Evolutionary conservation across 768 basidiomycete species (phyloP), one percentile per base, ranked within the genome.

Genomic region (Serpula lacrymans): DNA sequence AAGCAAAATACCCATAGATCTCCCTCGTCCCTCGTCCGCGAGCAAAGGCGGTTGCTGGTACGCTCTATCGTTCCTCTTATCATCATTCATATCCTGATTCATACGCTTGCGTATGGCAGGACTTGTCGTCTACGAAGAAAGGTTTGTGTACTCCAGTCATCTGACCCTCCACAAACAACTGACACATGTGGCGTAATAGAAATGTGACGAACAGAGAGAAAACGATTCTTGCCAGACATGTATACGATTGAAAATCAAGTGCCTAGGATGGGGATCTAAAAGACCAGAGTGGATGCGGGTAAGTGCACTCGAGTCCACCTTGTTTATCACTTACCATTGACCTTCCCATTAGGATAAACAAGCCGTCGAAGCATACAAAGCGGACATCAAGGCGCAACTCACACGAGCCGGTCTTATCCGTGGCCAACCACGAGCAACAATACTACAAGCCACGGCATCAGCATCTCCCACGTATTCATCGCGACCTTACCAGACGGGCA

Each of bases 261-360:
- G 88, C 62, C 70, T 91, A 4, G 88, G 88, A 10, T 91, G 88
- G 88, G 88, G 88, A 3, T 69, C 81, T 6, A 84, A 77, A 55
- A 76, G 88, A 37, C 88, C 88, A n/a, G 88, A 89, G 42, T 90
- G 88, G 87, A 88, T 90, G 86, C 68, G 86, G 51, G 87, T 90
- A 49, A 52, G 77, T 70, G 27, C 23, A 34, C 20, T 29, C 27
- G 21, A 18, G 13, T 36, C 35, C 39, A 28, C 46, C 18, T 31
- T 14, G 20, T 21, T 37, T 31, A 21, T 33, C 47, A 22, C 43
- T 41, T 45, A 38, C 49, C 59, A 41, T 59, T 42, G 24, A 38
- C 5, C 38, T 47, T 23, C 29, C 39, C 39, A 34, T 20, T 58
- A 90, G 88, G 88, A 90, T 60, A 90, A 90, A 63, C 79, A 82